These are phyloP conservation scores for Microdochium bolleyi DNA, from an alignment of 2,329 filamentous ascomycete genomes.

Conservation along the genomic window DNA sequence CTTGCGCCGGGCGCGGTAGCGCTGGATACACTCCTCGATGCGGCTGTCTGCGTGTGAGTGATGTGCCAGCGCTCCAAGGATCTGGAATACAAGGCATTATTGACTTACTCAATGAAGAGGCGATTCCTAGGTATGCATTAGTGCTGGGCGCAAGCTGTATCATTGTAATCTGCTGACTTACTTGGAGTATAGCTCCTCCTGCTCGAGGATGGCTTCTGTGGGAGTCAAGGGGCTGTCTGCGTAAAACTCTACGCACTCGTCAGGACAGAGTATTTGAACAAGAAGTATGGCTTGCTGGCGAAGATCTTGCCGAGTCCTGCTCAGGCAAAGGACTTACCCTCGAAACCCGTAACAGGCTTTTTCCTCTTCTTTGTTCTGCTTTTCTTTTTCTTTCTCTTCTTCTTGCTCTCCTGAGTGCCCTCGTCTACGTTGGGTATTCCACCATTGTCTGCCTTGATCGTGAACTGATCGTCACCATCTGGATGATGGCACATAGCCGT, in stretches of 20 bases:
- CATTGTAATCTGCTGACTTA: conserved; percentile 29
- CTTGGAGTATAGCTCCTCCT: conserved; percentile 55
- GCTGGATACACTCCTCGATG: conserved; percentile 77
- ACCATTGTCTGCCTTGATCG: neutral
- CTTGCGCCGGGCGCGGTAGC: conserved; percentile 70
- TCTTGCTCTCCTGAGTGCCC: conserved; percentile 26
- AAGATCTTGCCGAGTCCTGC: no score
- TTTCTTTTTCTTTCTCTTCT: conserved; percentile 27
- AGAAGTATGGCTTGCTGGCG: no score
- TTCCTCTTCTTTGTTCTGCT: conserved; percentile 27
- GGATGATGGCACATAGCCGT: neutral
- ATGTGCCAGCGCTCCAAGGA: neutral
- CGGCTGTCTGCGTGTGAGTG: conserved; percentile 40
- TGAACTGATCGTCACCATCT: neutral
- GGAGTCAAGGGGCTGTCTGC: conserved; percentile 73
- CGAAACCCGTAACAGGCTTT: conserved; percentile 57
- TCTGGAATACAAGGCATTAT: neutral
- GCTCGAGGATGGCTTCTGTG: conserved; percentile 57
- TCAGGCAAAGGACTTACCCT: conserved; percentile 46
- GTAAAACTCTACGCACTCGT: conserved; percentile 72
- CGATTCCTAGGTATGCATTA: conserved; percentile 27
- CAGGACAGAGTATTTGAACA: no score
- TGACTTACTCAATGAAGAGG: conserved; percentile 48
- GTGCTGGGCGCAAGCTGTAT: conserved; percentile 10
- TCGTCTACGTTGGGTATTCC: neutral